Evolutionary conservation across 2,329 filamentous ascomycete genomes (phyloP).

Genomic region (Daldinia sp.): DNA sequence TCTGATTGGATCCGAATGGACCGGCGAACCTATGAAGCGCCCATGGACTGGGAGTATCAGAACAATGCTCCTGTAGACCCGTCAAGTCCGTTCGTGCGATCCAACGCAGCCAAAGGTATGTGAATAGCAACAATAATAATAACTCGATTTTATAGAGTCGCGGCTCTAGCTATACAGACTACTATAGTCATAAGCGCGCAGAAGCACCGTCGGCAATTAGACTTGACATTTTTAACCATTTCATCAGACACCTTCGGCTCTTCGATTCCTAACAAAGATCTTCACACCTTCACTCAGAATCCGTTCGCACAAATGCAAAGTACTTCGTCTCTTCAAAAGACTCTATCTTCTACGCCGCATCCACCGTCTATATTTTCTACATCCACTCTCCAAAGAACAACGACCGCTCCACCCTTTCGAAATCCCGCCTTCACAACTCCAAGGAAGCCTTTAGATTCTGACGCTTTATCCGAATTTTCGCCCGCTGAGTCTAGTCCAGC

Average conservation of each 20-base stretch:
- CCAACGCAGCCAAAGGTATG: slow-evolving; percentile 54
- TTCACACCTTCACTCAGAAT: slow-evolving; percentile 45
- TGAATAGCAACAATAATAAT: background rate
- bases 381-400: slow-evolving; percentile 52
- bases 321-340: slow-evolving; percentile 54
- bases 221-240: background rate
- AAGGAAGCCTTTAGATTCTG: slow-evolving; percentile 63
- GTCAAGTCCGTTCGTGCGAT: slow-evolving; percentile 68
- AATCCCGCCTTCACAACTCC: slow-evolving; percentile 72
- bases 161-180: background rate
- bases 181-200: background rate
- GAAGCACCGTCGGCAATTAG: background rate
- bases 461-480: slow-evolving; percentile 63
- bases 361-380: slow-evolving; percentile 56
- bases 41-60: slow-evolving; percentile 74
- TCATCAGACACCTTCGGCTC: slow-evolving; percentile 48
- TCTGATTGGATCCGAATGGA: slow-evolving; percentile 51
- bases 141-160: background rate
- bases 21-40: slow-evolving; percentile 65
- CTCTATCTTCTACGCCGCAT: slow-evolving; percentile 43
- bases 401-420: slow-evolving; percentile 62
- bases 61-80: slow-evolving; percentile 64
- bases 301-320: slow-evolving; percentile 40
- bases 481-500: slow-evolving; percentile 68
- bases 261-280: slow-evolving; percentile 42